Base-by-base conservation (phyloP, 768 basidiomycete species). In the Stropharia rugosoannulata region DNA sequence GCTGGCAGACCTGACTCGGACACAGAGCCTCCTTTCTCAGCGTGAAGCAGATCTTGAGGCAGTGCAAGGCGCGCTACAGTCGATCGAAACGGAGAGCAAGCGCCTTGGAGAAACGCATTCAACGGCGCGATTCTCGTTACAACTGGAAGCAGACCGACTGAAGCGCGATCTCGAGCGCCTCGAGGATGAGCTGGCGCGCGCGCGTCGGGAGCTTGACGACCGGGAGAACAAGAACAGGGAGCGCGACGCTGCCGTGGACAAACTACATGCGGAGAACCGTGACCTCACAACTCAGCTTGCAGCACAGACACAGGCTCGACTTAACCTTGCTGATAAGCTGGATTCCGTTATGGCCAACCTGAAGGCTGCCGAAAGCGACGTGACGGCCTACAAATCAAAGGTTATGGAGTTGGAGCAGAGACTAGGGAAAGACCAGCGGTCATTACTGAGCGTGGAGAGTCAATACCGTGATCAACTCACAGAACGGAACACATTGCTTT, bases 391-490 rank as follows among this genome's bases (percentile, higher is more conserved):
- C 41, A 87, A 86, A 47, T 71, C 81, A 2, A 84, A 84, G 48
- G 78, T 87, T 3, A 76, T 79, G 15, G 90, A 94, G 22, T 73
- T 97, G 44, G 96, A 98, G 74, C 78, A 80, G 57, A 76, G 92
- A 55, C 70, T 95, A 59, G 82, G 84, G 39, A 93, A 92, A 70
- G 93, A 95, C 59, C 90, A 94, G 68, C 78, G 90, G 37, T 77
- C 83, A 40, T 67, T 94, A 56, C 68, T 92, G 59, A 68, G 73
- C 19, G 84, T 86, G 2, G 94, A 96, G 70, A 82, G 74, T 51
- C 87, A 93, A 70, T 94, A 91, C 66, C 80, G 95, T 25, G 92
- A 96, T 71, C 95, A 98, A 72, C 70, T 96, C 35, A 94, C 93
- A 15, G 96, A 98, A 76, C 78, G 94, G 54, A 97, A 95, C 68